phyloP scores from a whole-genome alignment of 176 grass and related monocot genomes.

The Carex kokanica region DNA sequence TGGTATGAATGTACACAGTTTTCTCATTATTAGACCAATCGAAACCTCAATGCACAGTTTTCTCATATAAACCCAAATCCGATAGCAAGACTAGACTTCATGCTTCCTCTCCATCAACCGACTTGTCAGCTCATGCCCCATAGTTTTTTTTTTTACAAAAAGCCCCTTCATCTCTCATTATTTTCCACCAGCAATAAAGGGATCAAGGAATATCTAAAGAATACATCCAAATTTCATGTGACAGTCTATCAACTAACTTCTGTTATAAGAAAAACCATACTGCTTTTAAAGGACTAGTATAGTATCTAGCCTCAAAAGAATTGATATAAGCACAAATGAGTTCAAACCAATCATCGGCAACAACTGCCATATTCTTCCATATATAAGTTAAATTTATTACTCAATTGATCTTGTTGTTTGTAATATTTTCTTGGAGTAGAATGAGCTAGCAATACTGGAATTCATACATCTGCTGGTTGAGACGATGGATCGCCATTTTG shows the following conservation, averaged over 20 bases:
- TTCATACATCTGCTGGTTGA: conserved; percentile 98
- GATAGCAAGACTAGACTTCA: background rate
- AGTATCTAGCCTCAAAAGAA: background rate
- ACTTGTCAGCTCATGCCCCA: background rate
- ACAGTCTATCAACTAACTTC: background rate
- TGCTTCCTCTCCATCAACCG: background rate
- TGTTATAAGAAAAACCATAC: background rate
- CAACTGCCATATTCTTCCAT: background rate
- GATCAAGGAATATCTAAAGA: background rate
- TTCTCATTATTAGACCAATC: too few species aligned
- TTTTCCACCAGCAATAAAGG: too few species aligned
- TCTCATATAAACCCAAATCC: background rate
- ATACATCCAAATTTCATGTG: background rate
- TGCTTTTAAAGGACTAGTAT: background rate
- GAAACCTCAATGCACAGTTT: background rate
- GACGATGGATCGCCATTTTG: conserved; percentile 93
- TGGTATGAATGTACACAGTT: too few species aligned
- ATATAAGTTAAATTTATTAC: conserved; percentile 3
- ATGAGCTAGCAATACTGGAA: conserved; percentile 90
- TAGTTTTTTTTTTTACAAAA: background rate
- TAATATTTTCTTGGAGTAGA: conserved; percentile 38
- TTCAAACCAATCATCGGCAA: background rate
- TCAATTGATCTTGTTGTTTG: background rate
- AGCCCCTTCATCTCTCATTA: too few species aligned
- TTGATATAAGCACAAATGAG: background rate